Evolutionary conservation across 78 protist genomes (phyloP).

Genomic region (Monocercomonoides exilis): DNA sequence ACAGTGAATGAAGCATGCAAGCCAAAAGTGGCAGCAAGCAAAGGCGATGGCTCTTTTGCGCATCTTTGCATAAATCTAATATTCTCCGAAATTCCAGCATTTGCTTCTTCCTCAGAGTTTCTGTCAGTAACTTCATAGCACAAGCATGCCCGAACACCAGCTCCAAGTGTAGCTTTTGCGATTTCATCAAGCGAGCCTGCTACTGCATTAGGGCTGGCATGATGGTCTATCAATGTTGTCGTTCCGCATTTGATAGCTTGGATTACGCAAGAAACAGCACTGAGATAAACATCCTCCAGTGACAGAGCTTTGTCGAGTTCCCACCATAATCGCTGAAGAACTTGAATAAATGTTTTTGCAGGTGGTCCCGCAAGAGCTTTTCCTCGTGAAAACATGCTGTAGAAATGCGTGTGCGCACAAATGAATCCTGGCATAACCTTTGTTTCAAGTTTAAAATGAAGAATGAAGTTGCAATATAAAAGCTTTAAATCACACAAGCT

Average conservation of each 20-base stretch:
- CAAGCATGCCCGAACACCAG: conserved; percentile 22
- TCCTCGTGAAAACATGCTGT: conserved; percentile 41
- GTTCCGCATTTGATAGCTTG: conserved; percentile 30
- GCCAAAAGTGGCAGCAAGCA: conserved; percentile 16
- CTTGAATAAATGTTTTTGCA: conserved; percentile 15
- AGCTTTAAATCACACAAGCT: no score
- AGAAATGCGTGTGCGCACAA: conserved; percentile 41
- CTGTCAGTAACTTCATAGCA: conserved; percentile 41
- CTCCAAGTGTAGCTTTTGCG: conserved; percentile 16
- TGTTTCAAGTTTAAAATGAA: no score
- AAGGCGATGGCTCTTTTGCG: neutral
- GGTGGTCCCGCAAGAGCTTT: conserved; percentile 24
- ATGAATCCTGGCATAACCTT: conserved; percentile 27
- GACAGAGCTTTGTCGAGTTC: conserved; percentile 42
- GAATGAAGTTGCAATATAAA: no score
- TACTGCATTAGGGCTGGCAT: conserved; percentile 20
- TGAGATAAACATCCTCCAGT: neutral
- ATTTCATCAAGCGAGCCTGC: conserved; percentile 31
- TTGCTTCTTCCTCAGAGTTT: conserved; percentile 14
- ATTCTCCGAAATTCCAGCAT: conserved; percentile 27
- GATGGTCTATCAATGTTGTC: conserved; percentile 44
- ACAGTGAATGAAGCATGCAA: conserved; percentile 36
- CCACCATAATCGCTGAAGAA: conserved; percentile 43
- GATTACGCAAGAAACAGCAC: neutral
- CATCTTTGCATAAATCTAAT: neutral